Evolutionary conservation across 805 yeast genomes (phyloP).

Genomic region (Candida michaelii): DNA sequence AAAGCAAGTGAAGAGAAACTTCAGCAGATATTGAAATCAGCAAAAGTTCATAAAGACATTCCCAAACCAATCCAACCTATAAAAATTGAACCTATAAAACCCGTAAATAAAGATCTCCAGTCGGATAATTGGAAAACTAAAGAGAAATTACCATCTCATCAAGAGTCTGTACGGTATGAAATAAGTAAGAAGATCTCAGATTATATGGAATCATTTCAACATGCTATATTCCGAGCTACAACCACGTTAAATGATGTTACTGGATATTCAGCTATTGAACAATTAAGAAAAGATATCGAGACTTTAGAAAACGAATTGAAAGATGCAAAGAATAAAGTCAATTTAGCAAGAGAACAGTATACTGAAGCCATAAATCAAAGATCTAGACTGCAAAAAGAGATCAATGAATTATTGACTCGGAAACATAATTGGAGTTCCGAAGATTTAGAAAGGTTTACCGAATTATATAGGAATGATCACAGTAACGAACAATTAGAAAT

Average conservation of each 20-base stretch:
- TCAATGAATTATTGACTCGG: constrained; percentile 83
- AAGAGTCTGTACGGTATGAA: constrained; percentile 41
- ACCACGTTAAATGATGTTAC: constrained; percentile 84
- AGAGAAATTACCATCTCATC: constrained; percentile 41
- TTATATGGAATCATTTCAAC: constrained; percentile 57
- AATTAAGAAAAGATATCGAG: constrained; percentile 62
- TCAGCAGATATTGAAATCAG: constrained; percentile 2
- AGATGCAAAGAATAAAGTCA: constrained; percentile 48
- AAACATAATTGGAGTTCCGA: constrained; percentile 76
- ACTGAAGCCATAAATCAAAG: constrained; percentile 62
- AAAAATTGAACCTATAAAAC: background rate
- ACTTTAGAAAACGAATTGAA: constrained; percentile 52
- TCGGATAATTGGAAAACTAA: background rate
- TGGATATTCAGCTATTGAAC: constrained; percentile 82
- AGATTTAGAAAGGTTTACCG: constrained; percentile 85
- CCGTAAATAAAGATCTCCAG: background rate
- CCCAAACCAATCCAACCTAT: background rate
- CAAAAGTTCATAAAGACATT: background rate
- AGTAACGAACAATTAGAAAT: constrained; percentile 61
- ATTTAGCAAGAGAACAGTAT: constrained; percentile 49
- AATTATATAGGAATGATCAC: constrained; percentile 78
- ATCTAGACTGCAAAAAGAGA: constrained; percentile 72
- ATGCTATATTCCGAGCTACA: constrained; percentile 58
- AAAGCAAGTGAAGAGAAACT: constrained; percentile 4
- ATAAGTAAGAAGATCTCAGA: constrained; percentile 39